phyloP scores from a whole-genome alignment of 768 basidiomycete genomes.

The Mycena venus region DNA sequence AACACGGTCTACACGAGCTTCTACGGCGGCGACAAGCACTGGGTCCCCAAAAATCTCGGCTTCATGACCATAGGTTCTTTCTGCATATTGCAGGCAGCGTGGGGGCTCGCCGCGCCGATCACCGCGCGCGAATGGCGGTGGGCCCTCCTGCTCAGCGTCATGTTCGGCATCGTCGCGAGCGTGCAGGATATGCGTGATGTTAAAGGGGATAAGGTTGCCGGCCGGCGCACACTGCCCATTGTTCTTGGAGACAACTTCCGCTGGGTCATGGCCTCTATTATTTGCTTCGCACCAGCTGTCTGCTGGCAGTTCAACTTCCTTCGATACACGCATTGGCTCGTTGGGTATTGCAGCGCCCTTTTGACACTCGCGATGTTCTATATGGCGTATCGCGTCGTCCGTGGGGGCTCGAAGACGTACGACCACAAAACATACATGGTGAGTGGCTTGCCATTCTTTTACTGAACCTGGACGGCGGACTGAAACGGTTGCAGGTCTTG shows the following conservation, averaged over 20 bases:
- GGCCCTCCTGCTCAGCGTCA: constrained; percentile 28
- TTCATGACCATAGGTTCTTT: constrained; percentile 26
- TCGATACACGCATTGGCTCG: constrained; percentile 6
- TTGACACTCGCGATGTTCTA: constrained; percentile 24
- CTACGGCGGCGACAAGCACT: constrained; percentile 28
- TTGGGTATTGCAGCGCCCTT: not conserved
- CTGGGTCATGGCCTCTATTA: constrained; percentile 18
- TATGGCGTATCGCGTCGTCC: constrained; percentile 22
- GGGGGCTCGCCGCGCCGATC: constrained; percentile 27
- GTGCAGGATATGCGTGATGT: constrained; percentile 57
- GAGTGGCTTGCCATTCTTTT: not conserved
- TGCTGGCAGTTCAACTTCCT: constrained; percentile 26
- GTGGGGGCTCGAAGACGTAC: constrained; percentile 12
- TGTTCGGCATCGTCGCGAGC: constrained; percentile 55
- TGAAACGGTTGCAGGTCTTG: constrained; percentile 6
- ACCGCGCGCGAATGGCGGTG: constrained; percentile 9
- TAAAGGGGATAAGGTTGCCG: constrained; percentile 50
- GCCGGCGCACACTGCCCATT: constrained; percentile 57
- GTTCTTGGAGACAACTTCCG: constrained; percentile 51
- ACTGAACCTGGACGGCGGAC: not conserved
- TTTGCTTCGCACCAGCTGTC: constrained; percentile 1
- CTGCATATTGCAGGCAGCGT: constrained; percentile 18
- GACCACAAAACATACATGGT: constrained; percentile 34
- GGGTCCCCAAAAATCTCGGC: constrained; percentile 23
- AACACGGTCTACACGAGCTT: constrained; percentile 21